These are phyloP conservation scores for Penicillium angulare DNA, from an alignment of 495 filamentous ascomycete genomes.

Conservation along the genomic window DNA sequence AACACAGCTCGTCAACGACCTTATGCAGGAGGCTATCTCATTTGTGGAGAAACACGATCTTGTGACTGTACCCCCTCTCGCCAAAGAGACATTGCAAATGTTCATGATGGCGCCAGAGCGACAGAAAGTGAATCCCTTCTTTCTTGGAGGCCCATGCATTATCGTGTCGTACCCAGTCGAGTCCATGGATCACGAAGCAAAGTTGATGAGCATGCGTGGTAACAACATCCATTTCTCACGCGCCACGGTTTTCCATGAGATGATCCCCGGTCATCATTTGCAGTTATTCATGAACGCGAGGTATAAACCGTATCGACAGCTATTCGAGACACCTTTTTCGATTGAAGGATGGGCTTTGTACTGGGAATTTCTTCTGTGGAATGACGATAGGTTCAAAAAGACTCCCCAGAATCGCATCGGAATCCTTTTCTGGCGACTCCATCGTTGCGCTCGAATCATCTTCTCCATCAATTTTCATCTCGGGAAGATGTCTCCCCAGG, in stretches of 20 bases:
- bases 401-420: conserved; percentile 47
- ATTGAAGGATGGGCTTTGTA: conserved; percentile 56
- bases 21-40: conserved; percentile 14
- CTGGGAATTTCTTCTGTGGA: conserved; percentile 44
- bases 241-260: conserved; percentile 54
- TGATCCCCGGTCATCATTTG: conserved; percentile 54
- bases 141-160: conserved; percentile 48
- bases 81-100: conserved; percentile 49
- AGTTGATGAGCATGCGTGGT: conserved; percentile 53
- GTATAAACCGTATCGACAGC: conserved; percentile 39
- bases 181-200: conserved; percentile 46
- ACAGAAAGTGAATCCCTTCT: conserved; percentile 53
- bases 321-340: conserved; percentile 53
- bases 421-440: conserved; percentile 51
- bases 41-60: conserved; percentile 39
- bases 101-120: conserved; percentile 49
- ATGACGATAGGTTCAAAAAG: conserved; percentile 41
- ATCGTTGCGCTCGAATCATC: conserved; percentile 51
- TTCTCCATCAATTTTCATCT: conserved; percentile 54
- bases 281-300: conserved; percentile 44
- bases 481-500: conserved; percentile 38
- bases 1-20: conserved; percentile 40
- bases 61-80: conserved; percentile 49
- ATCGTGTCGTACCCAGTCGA: conserved; percentile 50
- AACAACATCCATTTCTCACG: conserved; percentile 53